These are phyloP conservation scores for Seiridium cupressi DNA, from an alignment of 2,329 filamentous ascomycete genomes.

Conservation along the genomic window DNA sequence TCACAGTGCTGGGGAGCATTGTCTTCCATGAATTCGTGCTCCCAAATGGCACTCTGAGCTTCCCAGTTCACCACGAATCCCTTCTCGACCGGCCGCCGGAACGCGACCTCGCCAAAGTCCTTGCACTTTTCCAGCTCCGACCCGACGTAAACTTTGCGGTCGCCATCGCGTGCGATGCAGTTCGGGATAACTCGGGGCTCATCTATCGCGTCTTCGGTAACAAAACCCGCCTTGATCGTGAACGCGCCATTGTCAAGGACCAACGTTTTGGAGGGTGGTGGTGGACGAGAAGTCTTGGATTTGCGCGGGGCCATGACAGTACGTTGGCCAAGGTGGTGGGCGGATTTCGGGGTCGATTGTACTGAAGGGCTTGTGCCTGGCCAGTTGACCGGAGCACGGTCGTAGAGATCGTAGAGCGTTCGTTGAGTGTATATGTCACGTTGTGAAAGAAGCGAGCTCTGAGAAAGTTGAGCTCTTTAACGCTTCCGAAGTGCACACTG, in stretches of 20 bases:
- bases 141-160: conserved; percentile 75
- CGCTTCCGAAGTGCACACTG: no score
- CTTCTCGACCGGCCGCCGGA: conserved; percentile 87
- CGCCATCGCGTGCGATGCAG: conserved; percentile 80
- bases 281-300: conserved; percentile 47
- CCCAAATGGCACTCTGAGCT: conserved; percentile 92
- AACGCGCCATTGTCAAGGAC: conserved; percentile 92
- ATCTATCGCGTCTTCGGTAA: conserved; percentile 42
- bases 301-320: conserved; percentile 37
- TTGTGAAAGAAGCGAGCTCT: no score
- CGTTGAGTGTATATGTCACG: no score
- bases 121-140: conserved; percentile 75
- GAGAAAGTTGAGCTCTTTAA: no score
- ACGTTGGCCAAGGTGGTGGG: no score
- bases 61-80: conserved; percentile 98
- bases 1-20: conserved; percentile 68
- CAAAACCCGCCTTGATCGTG: conserved; percentile 87
- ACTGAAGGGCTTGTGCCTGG: no score
- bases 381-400: no score
- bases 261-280: conserved; percentile 66
- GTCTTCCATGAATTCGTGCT: conserved; percentile 76
- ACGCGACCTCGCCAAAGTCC: conserved; percentile 86
- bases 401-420: neutral
- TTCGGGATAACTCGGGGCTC: conserved; percentile 79
- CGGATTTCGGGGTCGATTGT: no score